phyloP scores from a whole-genome alignment of 169 alveolate species.

The Toxoplasma gondii region DNA sequence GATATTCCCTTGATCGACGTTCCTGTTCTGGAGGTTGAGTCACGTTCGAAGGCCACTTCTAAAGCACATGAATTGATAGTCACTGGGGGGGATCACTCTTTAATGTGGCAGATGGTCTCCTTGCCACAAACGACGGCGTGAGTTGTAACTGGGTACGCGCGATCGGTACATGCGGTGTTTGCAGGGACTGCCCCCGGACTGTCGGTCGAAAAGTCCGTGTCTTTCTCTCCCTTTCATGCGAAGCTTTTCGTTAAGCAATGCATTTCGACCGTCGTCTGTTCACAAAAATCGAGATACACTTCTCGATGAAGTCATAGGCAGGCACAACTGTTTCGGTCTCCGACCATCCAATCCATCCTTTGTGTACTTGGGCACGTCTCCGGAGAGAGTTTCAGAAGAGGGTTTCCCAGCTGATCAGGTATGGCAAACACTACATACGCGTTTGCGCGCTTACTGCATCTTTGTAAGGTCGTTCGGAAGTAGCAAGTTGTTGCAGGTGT shows the following conservation, averaged over 20 bases:
- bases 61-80: too few species aligned
- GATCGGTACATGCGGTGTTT: too few species aligned
- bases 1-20: too few species aligned
- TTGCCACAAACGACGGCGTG: too few species aligned
- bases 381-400: not conserved
- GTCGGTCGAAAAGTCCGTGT: not conserved
- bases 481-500: too few species aligned
- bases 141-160: too few species aligned
- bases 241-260: not conserved
- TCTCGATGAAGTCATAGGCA: not conserved
- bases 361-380: not conserved
- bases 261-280: not conserved
- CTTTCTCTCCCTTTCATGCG: conserved; percentile 12
- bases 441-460: not conserved
- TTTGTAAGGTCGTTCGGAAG: too few species aligned
- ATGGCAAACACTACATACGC: not conserved
- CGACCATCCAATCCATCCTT: not conserved
- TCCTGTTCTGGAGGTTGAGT: too few species aligned
- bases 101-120: too few species aligned
- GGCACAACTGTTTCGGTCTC: conserved; percentile 8
- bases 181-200: conserved; percentile 9
- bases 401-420: conserved; percentile 25
- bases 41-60: too few species aligned
- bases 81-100: too few species aligned
- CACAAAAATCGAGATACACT: not conserved